Conservation (phyloP, 108 stramenopile species). For the Poteriospumella lacustris region DNA sequence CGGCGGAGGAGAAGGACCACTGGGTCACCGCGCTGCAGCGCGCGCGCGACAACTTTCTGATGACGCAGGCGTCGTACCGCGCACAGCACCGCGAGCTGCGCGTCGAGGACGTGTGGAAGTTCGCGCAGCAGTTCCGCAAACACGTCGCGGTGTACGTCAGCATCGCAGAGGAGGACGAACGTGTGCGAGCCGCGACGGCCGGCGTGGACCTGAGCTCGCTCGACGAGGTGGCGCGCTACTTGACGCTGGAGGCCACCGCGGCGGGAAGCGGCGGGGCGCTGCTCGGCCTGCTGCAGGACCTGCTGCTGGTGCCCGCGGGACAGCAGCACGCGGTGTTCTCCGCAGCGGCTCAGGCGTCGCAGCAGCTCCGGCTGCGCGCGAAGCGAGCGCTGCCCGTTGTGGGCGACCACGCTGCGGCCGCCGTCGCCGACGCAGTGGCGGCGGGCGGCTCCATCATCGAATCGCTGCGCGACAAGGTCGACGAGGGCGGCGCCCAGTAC, state of each 20-base stretch:
- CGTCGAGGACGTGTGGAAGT: not conserved
- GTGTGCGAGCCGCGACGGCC: not conserved
- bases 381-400: too few relatives aligned
- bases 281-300: not conserved
- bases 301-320: constrained; percentile 13
- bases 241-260: not conserved
- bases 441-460: not conserved
- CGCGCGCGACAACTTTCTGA: not conserved
- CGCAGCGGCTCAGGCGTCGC: too few relatives aligned
- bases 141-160: not conserved
- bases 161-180: not conserved
- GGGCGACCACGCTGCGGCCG: not conserved
- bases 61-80: not conserved
- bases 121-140: not conserved
- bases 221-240: not conserved
- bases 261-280: not conserved
- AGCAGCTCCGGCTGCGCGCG: too few relatives aligned
- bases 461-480: not conserved
- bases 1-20: constrained; percentile 4
- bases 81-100: not conserved
- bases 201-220: not conserved
- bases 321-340: too few relatives aligned
- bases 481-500: not conserved
- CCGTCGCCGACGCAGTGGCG: not conserved
- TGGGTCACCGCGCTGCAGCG: constrained; percentile 14